Evolutionary conservation across 139 green algal genomes (phyloP), one percentile per base, ranked within the genome.

Genomic region (Choricystis sp.): DNA sequence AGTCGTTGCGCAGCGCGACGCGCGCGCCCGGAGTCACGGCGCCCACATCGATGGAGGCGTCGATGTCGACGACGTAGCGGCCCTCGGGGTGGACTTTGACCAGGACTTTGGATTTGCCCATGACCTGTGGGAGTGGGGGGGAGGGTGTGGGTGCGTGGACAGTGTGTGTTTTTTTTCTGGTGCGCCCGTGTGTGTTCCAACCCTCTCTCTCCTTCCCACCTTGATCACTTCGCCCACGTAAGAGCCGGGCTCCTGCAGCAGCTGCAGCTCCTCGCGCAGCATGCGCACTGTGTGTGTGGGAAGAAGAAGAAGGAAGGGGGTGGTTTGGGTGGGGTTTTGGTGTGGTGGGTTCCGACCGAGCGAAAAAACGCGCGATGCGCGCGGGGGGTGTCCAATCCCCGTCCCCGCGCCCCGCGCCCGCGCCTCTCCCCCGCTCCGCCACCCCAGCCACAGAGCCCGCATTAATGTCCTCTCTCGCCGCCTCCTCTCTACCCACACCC

Each of bases 221-320:
- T 99, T 99, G 67, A 98, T 89, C 30, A 99, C 91, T 66, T 99
- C 94, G 1, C 94, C 94, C 20, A 99, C 94, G 72, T 98, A 98
- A 0, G 89, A 97, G 22, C 94, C 94, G 1, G 94, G 92, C 77
- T 98, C 91, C 71, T 99, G 94, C 27, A 99, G 77, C 69, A 98
- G 77, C 75, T 95, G 86, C 28, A 98, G 76, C 86, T 99, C 94
- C 75, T 99, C 94, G 16, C 87, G 77, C 9, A 99, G 74, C 71
- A 94, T 63, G 1, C 94, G 78, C 2, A 99, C 94, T 97, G 89
- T 62, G 26, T 60, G 31, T 66, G 26, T 1, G 27, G 62, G 21
- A 20, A 25, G 30, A 25, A 23, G 60, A 65, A 19, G 20, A 65
- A 24, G 20, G 58, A 30, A 19, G 27, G 26, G 19, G 26, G 58